phyloP scores from a whole-genome alignment of 2,329 filamentous ascomycete species.

The Phaeosphaeriaceae sp. region DNA sequence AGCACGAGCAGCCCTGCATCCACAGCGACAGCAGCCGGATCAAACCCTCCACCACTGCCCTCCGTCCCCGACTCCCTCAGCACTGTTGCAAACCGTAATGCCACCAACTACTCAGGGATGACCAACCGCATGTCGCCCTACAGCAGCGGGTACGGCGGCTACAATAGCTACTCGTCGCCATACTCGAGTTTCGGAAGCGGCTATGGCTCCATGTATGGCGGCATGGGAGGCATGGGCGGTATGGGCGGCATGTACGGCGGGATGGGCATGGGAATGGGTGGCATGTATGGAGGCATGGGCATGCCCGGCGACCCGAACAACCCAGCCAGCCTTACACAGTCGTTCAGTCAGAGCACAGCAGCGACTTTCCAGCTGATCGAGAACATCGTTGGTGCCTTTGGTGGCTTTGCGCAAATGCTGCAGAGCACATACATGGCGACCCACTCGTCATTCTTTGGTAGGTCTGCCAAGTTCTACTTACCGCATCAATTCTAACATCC shows the following conservation, averaged over 20 bases:
- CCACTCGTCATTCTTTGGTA: conserved; percentile 97
- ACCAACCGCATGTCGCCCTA: conserved; percentile 64
- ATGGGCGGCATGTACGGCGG: conserved; percentile 52
- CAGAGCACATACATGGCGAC: conserved; percentile 99
- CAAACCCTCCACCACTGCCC: conserved; percentile 73
- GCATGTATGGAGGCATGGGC: conserved; percentile 60
- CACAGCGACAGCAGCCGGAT: conserved; percentile 50
- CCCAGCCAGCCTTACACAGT: conserved; percentile 91
- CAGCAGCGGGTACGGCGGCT: conserved; percentile 56
- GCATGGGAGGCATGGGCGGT: conserved; percentile 56
- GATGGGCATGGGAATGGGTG: conserved; percentile 50
- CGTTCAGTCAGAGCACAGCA: conserved; percentile 92
- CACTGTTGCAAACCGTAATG: conserved; percentile 85
- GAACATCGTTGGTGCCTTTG: conserved; percentile 94
- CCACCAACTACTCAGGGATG: conserved; percentile 78
- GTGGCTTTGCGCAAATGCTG: conserved; percentile 97
- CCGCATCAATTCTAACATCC: conserved; percentile 18
- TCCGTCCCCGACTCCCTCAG: conserved; percentile 81
- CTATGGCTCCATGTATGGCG: conserved; percentile 13
- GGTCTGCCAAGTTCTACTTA: conserved; percentile 40
- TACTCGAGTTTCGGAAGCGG: conserved; percentile 60
- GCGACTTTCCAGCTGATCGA: conserved; percentile 99
- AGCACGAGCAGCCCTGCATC: conserved; percentile 49
- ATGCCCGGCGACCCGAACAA: conserved; percentile 75
- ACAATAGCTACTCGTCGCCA: conserved; percentile 63